Evolutionary conservation across 2,329 filamentous ascomycete species (phyloP).

Genomic region (Fusarium sp.): DNA sequence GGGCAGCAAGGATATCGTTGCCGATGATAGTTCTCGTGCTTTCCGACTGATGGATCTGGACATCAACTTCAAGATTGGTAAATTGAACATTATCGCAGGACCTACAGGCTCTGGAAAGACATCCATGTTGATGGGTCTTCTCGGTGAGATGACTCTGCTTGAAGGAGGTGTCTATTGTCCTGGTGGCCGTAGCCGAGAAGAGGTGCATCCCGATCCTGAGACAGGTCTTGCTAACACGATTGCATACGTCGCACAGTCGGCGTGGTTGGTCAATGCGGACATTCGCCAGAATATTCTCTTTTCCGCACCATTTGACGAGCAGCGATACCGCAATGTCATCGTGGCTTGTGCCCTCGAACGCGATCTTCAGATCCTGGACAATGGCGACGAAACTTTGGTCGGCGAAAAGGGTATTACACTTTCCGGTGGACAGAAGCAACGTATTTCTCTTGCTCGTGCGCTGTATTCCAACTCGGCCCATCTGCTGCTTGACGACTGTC

Average conservation of each 20-base stretch:
- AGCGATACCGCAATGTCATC: conserved; percentile 88
- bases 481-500: conserved; percentile 90
- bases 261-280: conserved; percentile 95
- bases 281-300: conserved; percentile 98
- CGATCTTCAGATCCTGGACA: conserved; percentile 91
- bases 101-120: conserved; percentile 97
- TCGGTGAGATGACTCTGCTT: conserved; percentile 94
- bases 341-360: conserved; percentile 91
- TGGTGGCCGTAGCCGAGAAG: conserved; percentile 86
- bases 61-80: conserved; percentile 84
- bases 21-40: conserved; percentile 75
- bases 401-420: conserved; percentile 98
- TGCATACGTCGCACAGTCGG: conserved; percentile 95
- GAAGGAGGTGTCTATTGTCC: conserved; percentile 86
- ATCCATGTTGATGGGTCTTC: conserved; percentile 91
- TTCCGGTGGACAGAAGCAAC: conserved; percentile 96
- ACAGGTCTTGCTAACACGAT: conserved; percentile 92
- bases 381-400: conserved; percentile 91
- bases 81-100: conserved; percentile 92
- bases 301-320: conserved; percentile 81
- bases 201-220: conserved; percentile 82
- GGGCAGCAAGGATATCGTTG: conserved; percentile 76
- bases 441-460: conserved; percentile 94
- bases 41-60: conserved; percentile 88
- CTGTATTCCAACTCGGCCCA: conserved; percentile 96